Percentiles rank a stretch among this genome's conserved stretches.
Evolutionary conservation across 495 filamentous ascomycete species (phyloP).

Genomic region (Xanthoparmelia taractica): DNA sequence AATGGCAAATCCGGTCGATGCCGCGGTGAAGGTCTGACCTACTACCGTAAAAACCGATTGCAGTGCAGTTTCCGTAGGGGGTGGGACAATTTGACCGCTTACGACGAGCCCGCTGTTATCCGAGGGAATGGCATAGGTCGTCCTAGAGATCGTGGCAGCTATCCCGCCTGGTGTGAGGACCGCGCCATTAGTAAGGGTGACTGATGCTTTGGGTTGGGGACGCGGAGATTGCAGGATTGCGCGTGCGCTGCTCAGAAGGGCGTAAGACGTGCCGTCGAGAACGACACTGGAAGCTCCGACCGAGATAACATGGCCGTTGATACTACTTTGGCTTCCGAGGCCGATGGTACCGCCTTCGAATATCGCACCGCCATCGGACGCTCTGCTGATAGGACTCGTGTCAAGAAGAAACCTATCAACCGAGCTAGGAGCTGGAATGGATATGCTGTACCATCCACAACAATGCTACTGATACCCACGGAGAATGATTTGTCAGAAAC

Average conservation of each 20-base stretch:
- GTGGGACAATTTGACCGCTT: not conserved
- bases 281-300: conserved; percentile 1
- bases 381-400: not conserved
- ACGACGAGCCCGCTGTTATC: not conserved
- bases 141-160: conserved; percentile 4
- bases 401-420: not conserved
- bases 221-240: not conserved
- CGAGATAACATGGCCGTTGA: not conserved
- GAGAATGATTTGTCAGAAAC: not conserved
- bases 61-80: not conserved
- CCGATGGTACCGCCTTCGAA: not conserved
- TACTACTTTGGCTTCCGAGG: not conserved
- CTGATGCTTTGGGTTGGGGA: not conserved
- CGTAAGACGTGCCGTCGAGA: conserved; percentile 5
- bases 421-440: not conserved
- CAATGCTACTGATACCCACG: not conserved
- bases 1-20: conserved; percentile 1
- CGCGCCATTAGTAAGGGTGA: conserved; percentile 6
- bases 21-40: conserved; percentile 12
- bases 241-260: not conserved
- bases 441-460: not conserved
- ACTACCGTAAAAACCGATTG: conserved; percentile 15
- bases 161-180: conserved; percentile 1
- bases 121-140: conserved; percentile 1
- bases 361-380: not conserved